Evolutionary conservation across 2,329 filamentous ascomycete species (phyloP), one percentile per base, ranked within the genome.

Genomic region (Cladosporium sp.): DNA sequence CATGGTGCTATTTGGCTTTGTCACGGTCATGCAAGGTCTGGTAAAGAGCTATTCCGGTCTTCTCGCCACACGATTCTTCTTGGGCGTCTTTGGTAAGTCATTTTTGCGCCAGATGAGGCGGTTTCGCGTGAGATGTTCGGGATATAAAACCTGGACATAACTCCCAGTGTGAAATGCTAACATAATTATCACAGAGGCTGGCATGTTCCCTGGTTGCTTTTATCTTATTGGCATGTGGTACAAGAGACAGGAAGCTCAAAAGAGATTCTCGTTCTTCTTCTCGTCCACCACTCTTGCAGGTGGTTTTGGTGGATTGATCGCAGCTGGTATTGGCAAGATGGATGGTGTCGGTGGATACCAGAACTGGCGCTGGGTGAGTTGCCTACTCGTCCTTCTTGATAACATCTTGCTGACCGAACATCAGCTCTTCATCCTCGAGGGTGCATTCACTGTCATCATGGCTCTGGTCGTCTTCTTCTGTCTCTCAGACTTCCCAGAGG

Each of bases 261-360:
- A 92, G 73, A 88, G 95, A 32, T 97, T 93, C 79, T 91, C 89
- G 18, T 93, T 98, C 82, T 98, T 98, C 83, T 98, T 98, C 82
- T 89, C 86, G 73, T 91, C 85, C 30, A 93, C 91, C 0, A 91
- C 89, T 0, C 81, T 94, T 3, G 91, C 91, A 1, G 91, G 91
- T 34, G 91, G 92, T 0, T 97, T 97, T 72, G 93, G 92, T 51
- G 93, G 93, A 2, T 84, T 97, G 1, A 83, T 97, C 5, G 93
- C 93, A 0, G 89, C 88, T 1, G 93, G 89, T 0, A 96, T 97
- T 68, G 91, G 91, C n/a, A 91, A 95, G 73, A 93, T 97, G 91
- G 86, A 92, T 69, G 85, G 86, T 3, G 69, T 91, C 13, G 78
- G 82, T 10, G 87, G 86, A 25, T 95, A 93, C 72, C 71, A 77